Percentiles rank a stretch among this genome's conserved stretches.
These are phyloP conservation scores for Lepidium didymum DNA, from an alignment of 345 rosid genomes.

Conservation along the genomic window DNA sequence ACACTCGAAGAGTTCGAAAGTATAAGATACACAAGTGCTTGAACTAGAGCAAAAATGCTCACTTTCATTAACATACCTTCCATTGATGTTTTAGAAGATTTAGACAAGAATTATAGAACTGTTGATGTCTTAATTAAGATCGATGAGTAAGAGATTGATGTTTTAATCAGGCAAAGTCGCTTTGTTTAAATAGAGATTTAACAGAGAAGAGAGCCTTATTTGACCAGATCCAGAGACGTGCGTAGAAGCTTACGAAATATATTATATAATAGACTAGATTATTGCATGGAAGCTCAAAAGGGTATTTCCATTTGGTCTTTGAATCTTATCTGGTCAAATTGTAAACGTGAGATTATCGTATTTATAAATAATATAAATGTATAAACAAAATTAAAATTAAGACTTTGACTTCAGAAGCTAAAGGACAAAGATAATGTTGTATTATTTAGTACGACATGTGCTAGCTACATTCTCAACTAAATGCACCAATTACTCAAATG, in stretches of 20 bases:
- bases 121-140: background rate
- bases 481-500: background rate
- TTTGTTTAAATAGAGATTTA: conserved; percentile 14
- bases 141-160: conserved; percentile 5
- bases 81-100: conserved; percentile 14
- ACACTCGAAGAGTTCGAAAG: conserved; percentile 51
- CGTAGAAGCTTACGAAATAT: background rate
- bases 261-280: background rate
- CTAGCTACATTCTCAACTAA: background rate
- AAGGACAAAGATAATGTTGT: conserved; percentile 16
- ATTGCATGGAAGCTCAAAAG: background rate
- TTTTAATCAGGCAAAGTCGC: background rate
- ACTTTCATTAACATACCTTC: conserved; percentile 45
- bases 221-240: conserved; percentile 9
- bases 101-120: background rate
- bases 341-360: background rate
- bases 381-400: background rate
- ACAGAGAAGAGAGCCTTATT: conserved; percentile 12
- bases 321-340: conserved; percentile 17
- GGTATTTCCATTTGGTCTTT: background rate
- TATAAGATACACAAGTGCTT: conserved; percentile 55
- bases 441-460: background rate
- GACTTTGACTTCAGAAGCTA: background rate
- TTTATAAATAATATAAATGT: background rate
- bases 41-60: conserved; percentile 39